phyloP scores from a whole-genome alignment of 768 basidiomycete species.

The Lenzites betulinus region DNA sequence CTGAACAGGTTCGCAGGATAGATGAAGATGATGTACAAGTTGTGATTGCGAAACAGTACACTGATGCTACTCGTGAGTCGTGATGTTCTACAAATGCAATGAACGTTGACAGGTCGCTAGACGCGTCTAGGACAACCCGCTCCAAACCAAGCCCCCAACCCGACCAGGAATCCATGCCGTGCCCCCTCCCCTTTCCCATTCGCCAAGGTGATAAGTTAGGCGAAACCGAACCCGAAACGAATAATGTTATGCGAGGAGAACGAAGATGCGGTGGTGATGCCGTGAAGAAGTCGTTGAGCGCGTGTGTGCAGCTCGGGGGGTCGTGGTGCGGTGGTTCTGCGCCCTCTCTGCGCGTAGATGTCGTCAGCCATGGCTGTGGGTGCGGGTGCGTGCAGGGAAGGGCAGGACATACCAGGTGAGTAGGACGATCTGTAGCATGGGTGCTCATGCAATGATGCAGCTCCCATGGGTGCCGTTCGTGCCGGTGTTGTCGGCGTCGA shows the following conservation, averaged over 20 bases:
- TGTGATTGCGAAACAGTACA: neutral
- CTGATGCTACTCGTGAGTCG: neutral
- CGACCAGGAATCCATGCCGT: too few species aligned
- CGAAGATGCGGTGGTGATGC: neutral
- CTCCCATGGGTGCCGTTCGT: conserved; percentile 1
- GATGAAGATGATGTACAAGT: too few species aligned
- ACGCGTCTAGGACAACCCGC: conserved; percentile 4
- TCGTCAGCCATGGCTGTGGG: neutral
- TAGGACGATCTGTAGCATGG: neutral
- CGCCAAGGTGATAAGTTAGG: conserved; percentile 6
- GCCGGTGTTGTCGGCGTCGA: conserved; percentile 12
- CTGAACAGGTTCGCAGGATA: too few species aligned
- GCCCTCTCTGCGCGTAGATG: neutral
- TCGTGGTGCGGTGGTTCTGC: neutral
- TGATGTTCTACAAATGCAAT: conserved; percentile 3
- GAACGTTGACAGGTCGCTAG: neutral
- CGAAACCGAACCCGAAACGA: neutral
- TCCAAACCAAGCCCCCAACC: too few species aligned
- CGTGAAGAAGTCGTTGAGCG: conserved; percentile 4
- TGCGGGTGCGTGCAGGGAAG: neutral
- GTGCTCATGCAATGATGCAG: conserved; percentile 20
- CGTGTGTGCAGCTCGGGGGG: neutral
- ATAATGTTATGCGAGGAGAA: neutral
- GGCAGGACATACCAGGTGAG: neutral
- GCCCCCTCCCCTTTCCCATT: neutral